Evolutionary conservation across 1,139 yeast genomes (phyloP), one percentile per base, ranked within the genome.

Genomic region (Yamadazyma trypodendri): DNA sequence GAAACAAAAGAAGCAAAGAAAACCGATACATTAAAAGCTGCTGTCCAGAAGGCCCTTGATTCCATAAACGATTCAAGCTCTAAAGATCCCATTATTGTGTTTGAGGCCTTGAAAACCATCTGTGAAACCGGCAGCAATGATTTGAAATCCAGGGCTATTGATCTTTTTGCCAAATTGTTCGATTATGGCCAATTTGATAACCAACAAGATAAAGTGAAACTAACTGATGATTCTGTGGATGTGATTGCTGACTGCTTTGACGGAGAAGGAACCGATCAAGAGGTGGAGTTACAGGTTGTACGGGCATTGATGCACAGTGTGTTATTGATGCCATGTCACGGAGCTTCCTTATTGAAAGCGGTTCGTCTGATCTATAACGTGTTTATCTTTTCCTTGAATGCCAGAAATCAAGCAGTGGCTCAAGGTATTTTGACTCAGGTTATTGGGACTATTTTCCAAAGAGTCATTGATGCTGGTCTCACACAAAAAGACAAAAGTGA

Each of bases 381-480:
- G 23, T 94, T 92, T 54, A 84, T 92, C 32, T 75, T 88, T 44
- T 88, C 97, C 0, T 70, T 84, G 46, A 81, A 85, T 14, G 78
- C 92, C 3, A 69, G 87, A 18, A 92, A 89, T 55, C 98, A 92
- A 61, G 86, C 92, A 1, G 83, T 90, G 42, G 98, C 98, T 0
- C 98, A 94, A 63, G 97, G 96, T 2, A 84, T 94, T 8, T 72
- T 94, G 46, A 87, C 95, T 3, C 98, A 94, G 62, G 86, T 90
- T 52, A 88, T 92, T 23, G 81, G 84, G 41, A 81, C 88, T 4
- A 82, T 90, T 12, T 92, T 88, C 61, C 94, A 84, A 46, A 75
- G 95, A 47, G 86, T 89, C 5, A 12, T 31, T 10, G 42, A 39
- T 28, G 31, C 40, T 9, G 42, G 42, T 52, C 49, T 34, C 40